Percentiles rank a stretch among this genome's conserved stretches.
These are phyloP conservation scores for Puccinia hordei DNA, from an alignment of 1,284 basidiomycete genomes.

Conservation along the genomic window DNA sequence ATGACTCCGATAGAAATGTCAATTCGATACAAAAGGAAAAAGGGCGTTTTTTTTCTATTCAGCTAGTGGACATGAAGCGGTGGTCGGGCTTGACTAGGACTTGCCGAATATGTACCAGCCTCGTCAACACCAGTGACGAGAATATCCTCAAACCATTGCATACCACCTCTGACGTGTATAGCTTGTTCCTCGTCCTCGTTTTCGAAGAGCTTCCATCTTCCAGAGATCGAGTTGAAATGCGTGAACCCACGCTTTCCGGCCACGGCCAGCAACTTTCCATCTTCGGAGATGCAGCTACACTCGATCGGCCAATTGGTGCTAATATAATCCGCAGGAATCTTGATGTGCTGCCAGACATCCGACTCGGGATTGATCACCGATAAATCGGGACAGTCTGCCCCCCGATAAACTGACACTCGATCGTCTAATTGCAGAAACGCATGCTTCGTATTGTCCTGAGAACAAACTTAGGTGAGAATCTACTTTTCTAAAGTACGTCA, in stretches of 20 bases:
- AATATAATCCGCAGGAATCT: slow-evolving; percentile 87
- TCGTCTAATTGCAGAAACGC: slow-evolving; percentile 94
- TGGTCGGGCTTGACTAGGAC: not conserved
- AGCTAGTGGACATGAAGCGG: not conserved
- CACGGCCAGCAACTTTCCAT: too few relatives aligned
- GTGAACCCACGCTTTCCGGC: too few relatives aligned
- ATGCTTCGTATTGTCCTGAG: too few relatives aligned
- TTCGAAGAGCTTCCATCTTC: not conserved
- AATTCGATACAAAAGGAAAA: too few relatives aligned
- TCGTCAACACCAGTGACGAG: slow-evolving; percentile 82
- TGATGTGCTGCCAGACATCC: slow-evolving; percentile 92
- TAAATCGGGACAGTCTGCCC: slow-evolving; percentile 95
- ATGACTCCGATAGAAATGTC: not conserved
- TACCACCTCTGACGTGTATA: not conserved
- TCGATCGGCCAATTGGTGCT: slow-evolving; percentile 91
- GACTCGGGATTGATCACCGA: slow-evolving; percentile 98
- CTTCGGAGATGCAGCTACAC: slow-evolving; percentile 86
- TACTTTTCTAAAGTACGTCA: too few relatives aligned
- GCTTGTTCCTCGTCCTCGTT: not conserved
- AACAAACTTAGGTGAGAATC: too few relatives aligned
- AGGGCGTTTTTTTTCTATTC: not conserved
- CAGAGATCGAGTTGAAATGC: too few relatives aligned
- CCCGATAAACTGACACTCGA: slow-evolving; percentile 88
- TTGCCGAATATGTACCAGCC: slow-evolving; percentile 35
- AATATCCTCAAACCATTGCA: slow-evolving; percentile 93